Evolutionary conservation across 306 rosid species (phyloP).

Genomic region (Hippophae gyantsensis): DNA sequence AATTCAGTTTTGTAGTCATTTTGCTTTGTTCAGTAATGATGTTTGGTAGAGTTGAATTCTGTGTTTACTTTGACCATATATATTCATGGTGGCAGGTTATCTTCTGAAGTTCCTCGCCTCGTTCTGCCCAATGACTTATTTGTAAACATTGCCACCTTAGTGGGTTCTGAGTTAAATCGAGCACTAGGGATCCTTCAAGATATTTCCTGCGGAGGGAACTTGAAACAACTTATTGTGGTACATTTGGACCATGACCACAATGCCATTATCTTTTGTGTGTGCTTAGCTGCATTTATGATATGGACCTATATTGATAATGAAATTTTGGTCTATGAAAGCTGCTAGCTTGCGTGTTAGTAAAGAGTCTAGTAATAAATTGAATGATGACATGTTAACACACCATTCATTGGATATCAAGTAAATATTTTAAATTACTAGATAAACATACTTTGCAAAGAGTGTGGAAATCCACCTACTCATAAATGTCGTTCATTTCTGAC

Average conservation of each 20-base stretch:
- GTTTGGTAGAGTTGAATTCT: constrained; percentile 7
- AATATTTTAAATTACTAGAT: too few species aligned
- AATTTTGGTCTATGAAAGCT: neutral
- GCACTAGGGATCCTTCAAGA: constrained; percentile 65
- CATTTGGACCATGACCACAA: constrained; percentile 11
- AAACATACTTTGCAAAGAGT: too few species aligned
- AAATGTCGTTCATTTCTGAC: too few species aligned
- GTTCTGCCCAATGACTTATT: constrained; percentile 57
- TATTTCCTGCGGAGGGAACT: constrained; percentile 67
- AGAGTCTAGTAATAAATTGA: too few species aligned
- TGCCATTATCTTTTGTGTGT: neutral
- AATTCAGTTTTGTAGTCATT: constrained; percentile 6
- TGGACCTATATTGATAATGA: neutral
- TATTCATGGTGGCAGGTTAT: constrained; percentile 36
- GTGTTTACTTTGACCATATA: constrained; percentile 14
- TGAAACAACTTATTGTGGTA: constrained; percentile 68
- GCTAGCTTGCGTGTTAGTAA: too few species aligned
- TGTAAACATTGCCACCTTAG: constrained; percentile 43
- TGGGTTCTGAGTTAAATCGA: constrained; percentile 56
- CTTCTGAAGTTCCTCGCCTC: constrained; percentile 56
- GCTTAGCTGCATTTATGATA: neutral
- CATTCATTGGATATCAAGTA: too few species aligned
- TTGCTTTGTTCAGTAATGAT: constrained; percentile 1
- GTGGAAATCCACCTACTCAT: too few species aligned
- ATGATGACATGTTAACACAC: too few species aligned